These are phyloP conservation scores for Botrytis hyacinthi DNA, from an alignment of 2,329 filamentous ascomycete species.

Conservation along the genomic window DNA sequence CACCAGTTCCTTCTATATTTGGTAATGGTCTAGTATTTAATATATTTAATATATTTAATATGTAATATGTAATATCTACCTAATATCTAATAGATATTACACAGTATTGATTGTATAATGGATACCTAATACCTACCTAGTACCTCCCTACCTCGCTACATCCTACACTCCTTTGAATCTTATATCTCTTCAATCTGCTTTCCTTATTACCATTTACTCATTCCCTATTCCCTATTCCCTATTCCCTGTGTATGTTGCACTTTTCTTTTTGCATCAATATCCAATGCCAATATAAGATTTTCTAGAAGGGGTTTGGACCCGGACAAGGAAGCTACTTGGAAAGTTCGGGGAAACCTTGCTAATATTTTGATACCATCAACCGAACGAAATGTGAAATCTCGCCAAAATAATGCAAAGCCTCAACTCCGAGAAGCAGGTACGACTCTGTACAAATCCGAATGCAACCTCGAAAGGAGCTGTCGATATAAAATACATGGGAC, in stretches of 20 bases:
- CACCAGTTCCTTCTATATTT: neutral
- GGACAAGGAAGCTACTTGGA: neutral
- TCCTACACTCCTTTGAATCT: neutral
- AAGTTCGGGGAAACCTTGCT: constrained; percentile 19
- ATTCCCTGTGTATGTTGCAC: neutral
- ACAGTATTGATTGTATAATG: neutral
- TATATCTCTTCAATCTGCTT: neutral
- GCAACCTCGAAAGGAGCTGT: neutral
- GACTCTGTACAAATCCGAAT: neutral
- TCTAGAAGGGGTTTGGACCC: constrained; percentile 5
- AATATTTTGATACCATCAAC: neutral
- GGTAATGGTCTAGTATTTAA: neutral
- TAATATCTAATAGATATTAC: neutral
- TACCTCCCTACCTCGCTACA: neutral
- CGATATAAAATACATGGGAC: neutral
- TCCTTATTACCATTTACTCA: neutral
- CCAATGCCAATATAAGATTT: neutral
- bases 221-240: neutral
- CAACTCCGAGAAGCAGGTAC: neutral
- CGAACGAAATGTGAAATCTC: neutral
- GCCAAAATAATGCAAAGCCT: constrained; percentile 5
- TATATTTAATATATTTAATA: neutral
- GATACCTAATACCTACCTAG: neutral
- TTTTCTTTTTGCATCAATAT: neutral
- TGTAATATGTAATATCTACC: neutral